Percentiles rank a stretch among this genome's conserved stretches.
These are phyloP conservation scores for Ustilago loliicola DNA, from an alignment of 1,284 basidiomycete genomes.

Conservation along the genomic window DNA sequence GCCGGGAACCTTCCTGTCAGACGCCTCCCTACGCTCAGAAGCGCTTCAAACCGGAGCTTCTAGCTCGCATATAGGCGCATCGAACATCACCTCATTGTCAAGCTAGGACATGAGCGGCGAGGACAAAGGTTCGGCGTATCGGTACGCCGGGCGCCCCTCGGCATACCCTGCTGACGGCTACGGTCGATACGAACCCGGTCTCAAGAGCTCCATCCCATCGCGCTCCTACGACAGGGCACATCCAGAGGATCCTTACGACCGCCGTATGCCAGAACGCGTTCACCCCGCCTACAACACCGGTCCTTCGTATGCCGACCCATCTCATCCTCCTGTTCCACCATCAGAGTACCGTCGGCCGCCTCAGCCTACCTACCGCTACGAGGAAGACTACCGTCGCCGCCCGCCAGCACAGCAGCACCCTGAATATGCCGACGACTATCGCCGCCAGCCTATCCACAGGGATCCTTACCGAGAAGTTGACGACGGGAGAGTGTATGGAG, in stretches of 20 bases:
- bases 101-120: constrained; percentile 36
- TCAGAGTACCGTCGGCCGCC: constrained; percentile 33
- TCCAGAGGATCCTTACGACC: constrained; percentile 30
- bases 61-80: not conserved
- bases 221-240: constrained; percentile 25
- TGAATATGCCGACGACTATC: constrained; percentile 27
- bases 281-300: constrained; percentile 44
- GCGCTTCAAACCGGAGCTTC: not conserved
- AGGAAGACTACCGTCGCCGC: constrained; percentile 29
- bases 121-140: constrained; percentile 38
- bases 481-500: constrained; percentile 25
- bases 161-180: constrained; percentile 32
- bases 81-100: not conserved
- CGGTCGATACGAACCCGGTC: constrained; percentile 26
- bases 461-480: constrained; percentile 24
- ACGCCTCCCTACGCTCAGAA: not conserved
- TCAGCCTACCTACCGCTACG: constrained; percentile 31
- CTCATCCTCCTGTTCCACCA: constrained; percentile 22
- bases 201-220: constrained; percentile 32
- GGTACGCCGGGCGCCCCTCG: constrained; percentile 33
- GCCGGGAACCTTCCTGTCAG: not conserved
- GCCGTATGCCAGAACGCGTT: constrained; percentile 31
- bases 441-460: constrained; percentile 27
- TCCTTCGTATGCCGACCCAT: constrained; percentile 30
- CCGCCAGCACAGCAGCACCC: constrained; percentile 16